These are phyloP conservation scores for Metschnikowia cubensis DNA, from an alignment of 805 yeast genomes.

Conservation along the genomic window DNA sequence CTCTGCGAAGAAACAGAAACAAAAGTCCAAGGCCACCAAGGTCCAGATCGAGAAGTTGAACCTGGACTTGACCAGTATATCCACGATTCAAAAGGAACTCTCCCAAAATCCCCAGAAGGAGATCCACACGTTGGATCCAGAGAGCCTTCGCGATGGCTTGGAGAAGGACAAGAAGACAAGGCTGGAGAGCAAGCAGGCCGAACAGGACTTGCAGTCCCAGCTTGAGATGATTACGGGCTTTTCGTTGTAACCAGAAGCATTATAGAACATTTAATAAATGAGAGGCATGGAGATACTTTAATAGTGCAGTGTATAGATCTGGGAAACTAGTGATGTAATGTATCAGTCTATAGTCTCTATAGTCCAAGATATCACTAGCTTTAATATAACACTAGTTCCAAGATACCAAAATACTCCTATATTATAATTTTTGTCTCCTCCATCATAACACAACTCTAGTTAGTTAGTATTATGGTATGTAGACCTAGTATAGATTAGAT, in stretches of 20 bases:
- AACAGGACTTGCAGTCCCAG: slow-evolving; percentile 42
- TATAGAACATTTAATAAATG: neutral
- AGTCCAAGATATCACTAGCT: too few relatives aligned
- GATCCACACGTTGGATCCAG: slow-evolving; percentile 33
- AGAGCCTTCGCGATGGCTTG: slow-evolving; percentile 35
- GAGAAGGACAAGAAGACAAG: slow-evolving; percentile 32
- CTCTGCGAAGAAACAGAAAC: slow-evolving; percentile 14
- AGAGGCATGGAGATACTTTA: too few relatives aligned
- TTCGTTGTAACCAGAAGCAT: neutral
- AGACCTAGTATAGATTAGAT: too few relatives aligned
- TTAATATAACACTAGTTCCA: too few relatives aligned
- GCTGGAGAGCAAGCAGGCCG: slow-evolving; percentile 28
- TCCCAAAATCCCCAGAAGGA: slow-evolving; percentile 14
- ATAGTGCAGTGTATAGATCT: too few relatives aligned
- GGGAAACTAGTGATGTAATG: too few relatives aligned
- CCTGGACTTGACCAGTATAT: slow-evolving; percentile 23
- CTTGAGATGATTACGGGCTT: slow-evolving; percentile 44
- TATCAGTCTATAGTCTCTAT: too few relatives aligned
- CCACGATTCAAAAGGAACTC: slow-evolving; percentile 14
- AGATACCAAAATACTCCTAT: too few relatives aligned
- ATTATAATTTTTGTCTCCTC: too few relatives aligned
- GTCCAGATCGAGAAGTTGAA: slow-evolving; percentile 33
- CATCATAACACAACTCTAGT: too few relatives aligned
- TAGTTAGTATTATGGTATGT: too few relatives aligned
- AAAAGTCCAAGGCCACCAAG: slow-evolving; percentile 28